These are phyloP conservation scores for Diversispora epigaea DNA, from an alignment of 192 early-diverging fungal species.

Conservation along the genomic window DNA sequence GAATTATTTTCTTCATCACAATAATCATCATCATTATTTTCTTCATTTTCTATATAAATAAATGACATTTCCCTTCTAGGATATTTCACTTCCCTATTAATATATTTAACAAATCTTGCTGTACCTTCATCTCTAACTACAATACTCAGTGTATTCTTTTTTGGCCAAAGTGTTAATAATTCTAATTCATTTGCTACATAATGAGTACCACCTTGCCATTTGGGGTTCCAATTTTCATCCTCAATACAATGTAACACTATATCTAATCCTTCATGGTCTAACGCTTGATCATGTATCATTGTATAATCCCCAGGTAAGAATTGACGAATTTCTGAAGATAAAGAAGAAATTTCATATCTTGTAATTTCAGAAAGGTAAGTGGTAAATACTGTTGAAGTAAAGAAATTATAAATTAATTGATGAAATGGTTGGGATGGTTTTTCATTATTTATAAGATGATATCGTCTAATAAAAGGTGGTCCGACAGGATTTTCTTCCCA, in stretches of 20 bases:
- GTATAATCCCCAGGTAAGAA: slow-evolving; percentile 62
- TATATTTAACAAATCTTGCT: slow-evolving; percentile 56
- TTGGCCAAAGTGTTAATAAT: slow-evolving; percentile 48
- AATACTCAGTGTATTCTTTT: slow-evolving; percentile 54
- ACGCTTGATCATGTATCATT: slow-evolving; percentile 57
- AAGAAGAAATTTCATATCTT: slow-evolving; percentile 25
- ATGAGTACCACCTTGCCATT: slow-evolving; percentile 57
- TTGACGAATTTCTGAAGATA: slow-evolving; percentile 40
- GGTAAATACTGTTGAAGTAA: slow-evolving; percentile 39
- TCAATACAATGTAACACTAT: slow-evolving; percentile 44
- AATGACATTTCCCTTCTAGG: slow-evolving; percentile 46
- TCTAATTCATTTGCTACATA: slow-evolving; percentile 54
- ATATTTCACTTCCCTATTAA: slow-evolving; percentile 46
- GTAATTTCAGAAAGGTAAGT: slow-evolving; percentile 36
- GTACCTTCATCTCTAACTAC: slow-evolving; percentile 57
- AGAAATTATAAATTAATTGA: slow-evolving; percentile 34
- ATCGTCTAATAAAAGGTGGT: slow-evolving; percentile 52
- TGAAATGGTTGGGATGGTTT: slow-evolving; percentile 31
- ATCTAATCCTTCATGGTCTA: slow-evolving; percentile 56
- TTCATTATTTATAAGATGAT: slow-evolving; percentile 34
- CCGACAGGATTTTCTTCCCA: slow-evolving; percentile 39
- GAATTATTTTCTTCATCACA: slow-evolving; percentile 18
- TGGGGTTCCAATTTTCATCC: slow-evolving; percentile 44
- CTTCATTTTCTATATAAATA: slow-evolving; percentile 37
- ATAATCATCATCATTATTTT: slow-evolving; percentile 35